Base-by-base conservation (phyloP, 2,329 filamentous ascomycete genomes). In the Fusarium sarcochroum region DNA sequence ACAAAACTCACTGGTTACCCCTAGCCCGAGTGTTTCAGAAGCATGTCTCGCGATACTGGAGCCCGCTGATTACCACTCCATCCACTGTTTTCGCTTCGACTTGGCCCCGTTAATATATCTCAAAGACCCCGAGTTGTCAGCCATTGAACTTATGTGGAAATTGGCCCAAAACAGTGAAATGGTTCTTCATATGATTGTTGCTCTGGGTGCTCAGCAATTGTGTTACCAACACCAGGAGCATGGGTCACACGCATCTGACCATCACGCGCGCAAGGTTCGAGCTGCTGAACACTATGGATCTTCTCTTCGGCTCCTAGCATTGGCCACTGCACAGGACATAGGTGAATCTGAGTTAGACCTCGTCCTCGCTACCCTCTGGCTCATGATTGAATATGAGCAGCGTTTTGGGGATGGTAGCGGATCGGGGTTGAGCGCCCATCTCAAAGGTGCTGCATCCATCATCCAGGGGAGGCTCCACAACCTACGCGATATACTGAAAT, bases 81-180 rank as follows among this genome's bases (percentile, higher is more conserved):
- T 52, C 18, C 49, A 52, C 25, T 52, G 45, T 25, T 52, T 52
- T 27, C 49, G 49, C 32, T 52, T 52, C 14, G 49, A 32, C 13
- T 38, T 52, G 6, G 37, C 38, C 10, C 37, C 18, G 1, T 45
- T 52, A 37, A 27, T 52, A 3, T 37, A 38, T 0, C 45, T 38
- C 4, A 40, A 38, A 9, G 45, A 45, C 32, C 45, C 49, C 6
- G 30, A 30, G 25, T 38, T 45, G 0, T 45, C 37, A 11, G 49
- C 37, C 1, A 37, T 38, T 2, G 38, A 38, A 1, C 13, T 52
- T 8, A 38, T 52, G 3, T 52, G 49, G 49, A 52, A 52, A 25
- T 18, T 52, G 7, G 49, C 49, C 1, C 27, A 52, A 13, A n/a
- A 52, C 13, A 45, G 49, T 5, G 25, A 37, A 3, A 52, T 52